Evolutionary conservation across 2,329 filamentous ascomycete species (phyloP), one percentile per base, ranked within the genome.

Genomic region (Ascosphaera apis): DNA sequence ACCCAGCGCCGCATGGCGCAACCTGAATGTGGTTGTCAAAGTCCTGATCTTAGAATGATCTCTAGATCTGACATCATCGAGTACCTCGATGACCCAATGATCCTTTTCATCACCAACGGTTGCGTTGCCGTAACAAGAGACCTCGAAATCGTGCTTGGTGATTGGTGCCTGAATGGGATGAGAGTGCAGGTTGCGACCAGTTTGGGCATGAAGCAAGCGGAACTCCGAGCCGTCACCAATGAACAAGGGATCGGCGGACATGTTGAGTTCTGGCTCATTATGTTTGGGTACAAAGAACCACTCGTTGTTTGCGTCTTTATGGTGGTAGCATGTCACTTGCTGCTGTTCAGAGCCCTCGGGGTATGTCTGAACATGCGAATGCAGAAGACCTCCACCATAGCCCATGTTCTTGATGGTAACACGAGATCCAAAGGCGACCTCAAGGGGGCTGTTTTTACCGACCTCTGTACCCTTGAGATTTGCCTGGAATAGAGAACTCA

Each of bases 201-300:
- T 98, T 59, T 91, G 82, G 25, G 82, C 76, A 54, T 98, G 88
- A 44, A 98, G 81, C 16, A 98, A 64, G 45, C 88, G 84, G 47
- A 98, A 70, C 39, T 70, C 61, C 48, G 78, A 69, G 41, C 76
- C 74, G 52, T 98, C 74, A 12, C 69, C 74, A 45, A 93, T 70
- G 51, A 76, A 91, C 42, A 63, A 63, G 41, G 81, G 64, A 25
- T 76, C 71, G n/a, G 62, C 72, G 40, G 80, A 72, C 3, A 70
- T 58, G 47, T 84, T 66, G 49, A 74, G 92, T 13, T 78, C 75
- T 16, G 67, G 58, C 40, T 91, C 70, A 37, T 65, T 58, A 42
- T 91, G 80, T 61, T 86, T 92, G 17, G 88, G 88, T 55, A 93
- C 93, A 59, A 98, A 84, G 61, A 91, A 92, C 88, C 88, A 98